Percentiles rank a stretch among this genome's conserved stretches.
phyloP scores from a whole-genome alignment of 768 basidiomycete genomes.

The Panaeolus cyanescens region DNA sequence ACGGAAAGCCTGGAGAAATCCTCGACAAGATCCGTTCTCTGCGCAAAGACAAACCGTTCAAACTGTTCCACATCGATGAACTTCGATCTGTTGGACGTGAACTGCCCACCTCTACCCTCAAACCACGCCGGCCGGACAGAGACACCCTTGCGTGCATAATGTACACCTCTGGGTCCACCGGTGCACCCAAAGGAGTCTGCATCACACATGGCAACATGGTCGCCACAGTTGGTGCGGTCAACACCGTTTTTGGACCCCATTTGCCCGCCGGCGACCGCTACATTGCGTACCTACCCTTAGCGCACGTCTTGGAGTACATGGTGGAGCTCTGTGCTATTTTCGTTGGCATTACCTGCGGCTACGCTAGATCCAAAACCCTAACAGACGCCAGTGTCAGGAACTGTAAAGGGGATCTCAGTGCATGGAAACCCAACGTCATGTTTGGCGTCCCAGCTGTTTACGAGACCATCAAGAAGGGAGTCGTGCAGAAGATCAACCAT shows the following conservation, averaged over 20 bases:
- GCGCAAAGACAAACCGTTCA: slow-evolving; percentile 44
- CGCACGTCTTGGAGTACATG: slow-evolving; percentile 88
- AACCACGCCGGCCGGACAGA: slow-evolving; percentile 35
- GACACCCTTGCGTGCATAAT: slow-evolving; percentile 42
- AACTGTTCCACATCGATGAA: slow-evolving; percentile 63
- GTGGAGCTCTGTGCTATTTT: slow-evolving; percentile 74
- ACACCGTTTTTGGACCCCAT: slow-evolving; percentile 59
- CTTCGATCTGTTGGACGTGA: slow-evolving; percentile 57
- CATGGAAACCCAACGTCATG: slow-evolving; percentile 77
- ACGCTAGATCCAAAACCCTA: slow-evolving; percentile 84
- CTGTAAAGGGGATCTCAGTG: slow-evolving; percentile 71
- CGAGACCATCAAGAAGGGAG: slow-evolving; percentile 90
- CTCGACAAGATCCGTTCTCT: slow-evolving; percentile 52
- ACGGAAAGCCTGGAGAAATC: slow-evolving; percentile 56
- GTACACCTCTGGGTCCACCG: slow-evolving; percentile 79
- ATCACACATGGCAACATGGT: slow-evolving; percentile 81
- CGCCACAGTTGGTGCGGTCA: slow-evolving; percentile 70
- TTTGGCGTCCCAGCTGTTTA: slow-evolving; percentile 89
- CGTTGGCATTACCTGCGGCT: slow-evolving; percentile 75
- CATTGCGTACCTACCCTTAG: slow-evolving; percentile 84
- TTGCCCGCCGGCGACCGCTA: slow-evolving; percentile 53
- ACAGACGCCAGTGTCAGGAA: slow-evolving; percentile 82
- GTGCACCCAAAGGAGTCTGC: slow-evolving; percentile 86
- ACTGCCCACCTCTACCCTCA: slow-evolving; percentile 44
- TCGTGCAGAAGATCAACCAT: slow-evolving; percentile 67